A percentile compares a stretch with the other conserved stretches of the same genome.
Evolutionary conservation across 78 protist species (phyloP).

Genomic region (Dictyostelium firmibasis): DNA sequence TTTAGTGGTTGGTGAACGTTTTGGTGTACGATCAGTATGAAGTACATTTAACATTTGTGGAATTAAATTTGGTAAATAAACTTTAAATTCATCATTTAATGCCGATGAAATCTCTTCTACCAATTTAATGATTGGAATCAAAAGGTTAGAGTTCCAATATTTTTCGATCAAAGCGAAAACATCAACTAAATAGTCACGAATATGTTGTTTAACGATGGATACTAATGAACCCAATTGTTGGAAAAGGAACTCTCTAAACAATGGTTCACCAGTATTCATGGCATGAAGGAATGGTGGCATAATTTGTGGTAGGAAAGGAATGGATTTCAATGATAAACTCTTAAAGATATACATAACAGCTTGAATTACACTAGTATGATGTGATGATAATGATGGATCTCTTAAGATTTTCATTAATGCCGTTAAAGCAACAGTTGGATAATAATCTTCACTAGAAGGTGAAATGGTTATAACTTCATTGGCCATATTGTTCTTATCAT

Average conservation of each 20-base stretch:
- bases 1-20: slow-evolving; percentile 28
- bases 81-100: slow-evolving; percentile 93
- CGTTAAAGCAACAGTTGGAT: slow-evolving; percentile 90
- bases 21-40: slow-evolving; percentile 47
- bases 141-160: slow-evolving; percentile 86
- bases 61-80: slow-evolving; percentile 89
- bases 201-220: slow-evolving; percentile 92
- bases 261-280: slow-evolving; percentile 83
- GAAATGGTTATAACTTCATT: not conserved
- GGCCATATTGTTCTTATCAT: slow-evolving; percentile 21
- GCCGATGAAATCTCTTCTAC: slow-evolving; percentile 91
- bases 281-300: slow-evolving; percentile 89
- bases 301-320: slow-evolving; percentile 89
- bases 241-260: slow-evolving; percentile 87
- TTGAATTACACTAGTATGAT: slow-evolving; percentile 81
- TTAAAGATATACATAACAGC: slow-evolving; percentile 90
- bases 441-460: slow-evolving; percentile 91
- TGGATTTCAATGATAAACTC: slow-evolving; percentile 88
- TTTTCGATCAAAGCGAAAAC: slow-evolving; percentile 88
- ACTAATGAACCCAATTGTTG: slow-evolving; percentile 88
- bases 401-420: slow-evolving; percentile 90
- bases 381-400: slow-evolving; percentile 87
- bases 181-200: slow-evolving; percentile 87
- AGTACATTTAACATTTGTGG: slow-evolving; percentile 89
- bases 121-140: slow-evolving; percentile 82